Evolutionary conservation across 768 basidiomycete species (phyloP), one percentile per base, ranked within the genome.

Genomic region (Hemileccinum impolitum): DNA sequence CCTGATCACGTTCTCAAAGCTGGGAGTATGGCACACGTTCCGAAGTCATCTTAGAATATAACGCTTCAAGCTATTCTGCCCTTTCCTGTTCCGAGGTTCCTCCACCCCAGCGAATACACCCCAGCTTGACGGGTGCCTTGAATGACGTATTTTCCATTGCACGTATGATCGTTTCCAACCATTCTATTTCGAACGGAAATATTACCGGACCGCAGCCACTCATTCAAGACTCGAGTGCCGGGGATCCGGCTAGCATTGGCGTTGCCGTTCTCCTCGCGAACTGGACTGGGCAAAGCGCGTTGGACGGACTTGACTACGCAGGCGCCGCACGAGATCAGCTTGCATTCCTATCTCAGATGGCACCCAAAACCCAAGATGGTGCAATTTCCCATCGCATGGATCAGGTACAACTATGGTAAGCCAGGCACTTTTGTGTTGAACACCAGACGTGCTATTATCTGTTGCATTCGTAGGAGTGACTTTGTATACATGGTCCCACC

Each of bases 401-500:
- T 12, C 67, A 87, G 67, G 72, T 90, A 4, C 87, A 91, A 61
- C 74, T 90, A 10, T 91, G 88, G 86, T 85, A 51, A 59, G 53
- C 35, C 14, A 13, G 1, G 13, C 6, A 6, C 23, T 23, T 23
- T 23, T 23, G 6, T 23, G 23, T 23, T 23, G 23, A 8, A 2
- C 13, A 1, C 3, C 4, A 13, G 26, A 43, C 42, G 8, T 12
- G 6, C 19, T 4, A 35, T 23, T 32, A 25, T 44, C 48, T 21
- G 17, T 21, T 30, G 28, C 15, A 0, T 43, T 36, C 13, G 7
- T 11, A 89, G 88, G 87, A 80, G 80, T 45, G 90, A 92, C 62
- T 91, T 76, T 44, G 76, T 87, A 11, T 91, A 84, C 63, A 91
- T 91, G 90, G 85, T 85, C 0, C 90, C 90, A 1, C 88, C 90